A percentile compares a stretch with the other conserved stretches of the same genome.
Evolutionary conservation across 2,329 filamentous ascomycete species (phyloP).

Genomic region (Elsinoe necatrix): DNA sequence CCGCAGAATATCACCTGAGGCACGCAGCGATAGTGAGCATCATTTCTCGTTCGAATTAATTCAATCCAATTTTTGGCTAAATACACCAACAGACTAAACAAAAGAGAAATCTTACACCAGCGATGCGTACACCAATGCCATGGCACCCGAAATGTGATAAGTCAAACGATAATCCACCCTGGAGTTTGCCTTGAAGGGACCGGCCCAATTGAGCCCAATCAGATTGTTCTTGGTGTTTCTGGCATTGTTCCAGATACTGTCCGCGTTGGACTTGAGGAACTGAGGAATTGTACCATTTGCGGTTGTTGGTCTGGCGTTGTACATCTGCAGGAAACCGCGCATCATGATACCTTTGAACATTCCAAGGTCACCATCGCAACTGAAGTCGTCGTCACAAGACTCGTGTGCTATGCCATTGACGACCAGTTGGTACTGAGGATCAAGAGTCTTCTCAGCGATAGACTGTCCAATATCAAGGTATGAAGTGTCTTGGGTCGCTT

Average conservation of each 20-base stretch:
- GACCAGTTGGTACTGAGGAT: conserved; percentile 3
- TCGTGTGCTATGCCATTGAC: conserved; percentile 35
- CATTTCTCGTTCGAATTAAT: no score
- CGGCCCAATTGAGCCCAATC: conserved; percentile 58
- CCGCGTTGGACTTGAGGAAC: conserved; percentile 54
- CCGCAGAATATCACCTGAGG: not conserved
- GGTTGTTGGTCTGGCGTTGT: conserved; percentile 42
- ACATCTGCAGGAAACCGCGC: conserved; percentile 54
- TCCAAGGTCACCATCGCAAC: conserved; percentile 22
- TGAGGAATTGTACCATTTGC: conserved; percentile 35
- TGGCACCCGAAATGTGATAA: conserved; percentile 18
- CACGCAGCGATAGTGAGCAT: no score
- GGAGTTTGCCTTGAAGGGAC: conserved; percentile 39
- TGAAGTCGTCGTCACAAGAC: conserved; percentile 22
- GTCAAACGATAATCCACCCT: conserved; percentile 28
- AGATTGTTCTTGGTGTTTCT: conserved; percentile 40
- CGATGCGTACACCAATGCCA: conserved; percentile 26
- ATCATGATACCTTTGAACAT: conserved; percentile 68
- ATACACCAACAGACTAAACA: no score
- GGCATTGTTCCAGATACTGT: conserved; percentile 56
- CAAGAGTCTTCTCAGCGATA: conserved; percentile 28
- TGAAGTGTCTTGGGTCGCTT: conserved; percentile 27
- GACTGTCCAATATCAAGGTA: conserved; percentile 31
- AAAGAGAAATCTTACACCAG: conserved; percentile 19
- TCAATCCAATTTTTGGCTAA: no score